A percentile compares a stretch with the other conserved stretches of the same genome.
phyloP scores from a whole-genome alignment of 2,329 filamentous ascomycete species.

The Xylariaceae sp. region DNA sequence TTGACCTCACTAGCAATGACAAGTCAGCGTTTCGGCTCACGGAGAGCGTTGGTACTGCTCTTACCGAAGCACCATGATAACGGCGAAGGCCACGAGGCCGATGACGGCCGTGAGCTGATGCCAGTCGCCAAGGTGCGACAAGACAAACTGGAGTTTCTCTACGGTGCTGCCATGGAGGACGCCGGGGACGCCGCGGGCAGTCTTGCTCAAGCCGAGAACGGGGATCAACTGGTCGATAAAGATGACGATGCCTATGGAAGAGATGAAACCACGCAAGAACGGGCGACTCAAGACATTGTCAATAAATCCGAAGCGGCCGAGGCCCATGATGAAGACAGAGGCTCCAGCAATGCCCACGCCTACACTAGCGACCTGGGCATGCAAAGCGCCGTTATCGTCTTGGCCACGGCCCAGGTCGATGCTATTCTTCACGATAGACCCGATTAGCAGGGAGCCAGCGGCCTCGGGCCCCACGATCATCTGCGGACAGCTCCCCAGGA shows the following conservation, averaged over 20 bases:
- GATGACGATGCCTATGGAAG: conserved; percentile 93
- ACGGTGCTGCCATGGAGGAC: conserved; percentile 79
- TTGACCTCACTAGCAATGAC: conserved; percentile 63
- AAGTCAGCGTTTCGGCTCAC: conserved; percentile 5
- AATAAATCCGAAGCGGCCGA: conserved; percentile 82
- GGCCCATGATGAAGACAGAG: conserved; percentile 80
- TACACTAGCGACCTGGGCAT: conserved; percentile 80
- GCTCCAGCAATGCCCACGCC: conserved; percentile 82
- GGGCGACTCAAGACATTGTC: conserved; percentile 91
- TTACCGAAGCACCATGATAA: conserved; percentile 87
- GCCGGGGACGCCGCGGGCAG: conserved; percentile 56
- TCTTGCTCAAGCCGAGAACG: conserved; percentile 69
- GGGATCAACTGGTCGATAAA: conserved; percentile 91
- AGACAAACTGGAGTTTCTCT: conserved; percentile 77
- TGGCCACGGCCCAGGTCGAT: conserved; percentile 62
- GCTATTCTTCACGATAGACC: conserved; percentile 74
- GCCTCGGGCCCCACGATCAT: conserved; percentile 96
- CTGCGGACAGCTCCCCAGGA: conserved; percentile 85
- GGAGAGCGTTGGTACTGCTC: conserved; percentile 20
- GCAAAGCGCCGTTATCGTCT: conserved; percentile 59
- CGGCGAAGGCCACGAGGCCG: conserved; percentile 70
- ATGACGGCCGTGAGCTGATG: conserved; percentile 74
- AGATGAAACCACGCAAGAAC: conserved; percentile 93
- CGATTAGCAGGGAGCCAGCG: conserved; percentile 83
- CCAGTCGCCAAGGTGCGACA: conserved; percentile 57